phyloP scores from a whole-genome alignment of 1,284 basidiomycete species.

The Agaricales sp. region DNA sequence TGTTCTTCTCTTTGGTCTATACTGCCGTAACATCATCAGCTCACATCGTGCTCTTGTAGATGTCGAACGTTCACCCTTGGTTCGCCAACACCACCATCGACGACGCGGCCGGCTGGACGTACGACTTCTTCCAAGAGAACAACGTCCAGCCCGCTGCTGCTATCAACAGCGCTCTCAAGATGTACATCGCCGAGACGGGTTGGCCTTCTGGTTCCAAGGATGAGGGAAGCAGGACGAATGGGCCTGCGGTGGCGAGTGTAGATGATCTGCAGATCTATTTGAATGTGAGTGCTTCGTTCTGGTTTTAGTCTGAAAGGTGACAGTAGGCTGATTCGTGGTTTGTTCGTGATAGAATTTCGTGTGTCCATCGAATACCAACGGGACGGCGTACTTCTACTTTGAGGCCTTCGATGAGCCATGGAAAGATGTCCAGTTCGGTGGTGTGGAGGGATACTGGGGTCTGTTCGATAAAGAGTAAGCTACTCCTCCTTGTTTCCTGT shows the following conservation, averaged over 20 bases:
- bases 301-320: constrained; percentile 33
- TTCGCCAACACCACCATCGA: constrained; percentile 13
- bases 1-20: no score
- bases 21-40: no score
- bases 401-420: constrained; percentile 62
- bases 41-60: constrained; percentile 12
- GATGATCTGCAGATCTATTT: background rate
- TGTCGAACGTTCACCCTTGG: constrained; percentile 18
- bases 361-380: constrained; percentile 61
- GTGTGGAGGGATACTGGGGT: constrained; percentile 64
- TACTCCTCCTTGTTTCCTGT: background rate
- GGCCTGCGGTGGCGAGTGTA: constrained; percentile 35
- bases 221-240: constrained; percentile 40
- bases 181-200: constrained; percentile 40
- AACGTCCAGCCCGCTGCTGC: constrained; percentile 16
- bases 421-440: constrained; percentile 46
- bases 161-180: constrained; percentile 21
- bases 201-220: constrained; percentile 52
- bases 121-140: constrained; percentile 19
- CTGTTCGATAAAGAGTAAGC: constrained; percentile 49
- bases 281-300: constrained; percentile 4
- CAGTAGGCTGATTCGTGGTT: background rate
- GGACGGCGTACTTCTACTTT: constrained; percentile 61
- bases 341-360: constrained; percentile 40
- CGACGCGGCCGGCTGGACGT: constrained; percentile 20